These are phyloP conservation scores for Colletotrichum nymphaeae DNA, from an alignment of 2,329 filamentous ascomycete genomes.

Conservation along the genomic window DNA sequence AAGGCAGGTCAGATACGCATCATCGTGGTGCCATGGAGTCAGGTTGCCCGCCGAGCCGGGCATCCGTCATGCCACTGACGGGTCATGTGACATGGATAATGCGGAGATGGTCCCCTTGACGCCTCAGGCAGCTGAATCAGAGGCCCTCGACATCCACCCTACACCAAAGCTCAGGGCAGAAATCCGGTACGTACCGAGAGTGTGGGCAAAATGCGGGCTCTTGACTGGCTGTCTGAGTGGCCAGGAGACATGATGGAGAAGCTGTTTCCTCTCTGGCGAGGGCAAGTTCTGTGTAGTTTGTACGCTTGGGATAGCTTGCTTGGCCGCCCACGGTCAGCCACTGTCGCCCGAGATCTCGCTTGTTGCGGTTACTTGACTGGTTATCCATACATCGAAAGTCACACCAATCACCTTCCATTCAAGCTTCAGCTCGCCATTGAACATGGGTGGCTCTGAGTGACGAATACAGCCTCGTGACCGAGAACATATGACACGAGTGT, in stretches of 20 bases:
- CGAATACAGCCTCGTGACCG: slow-evolving; percentile 28
- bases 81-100: slow-evolving; percentile 23
- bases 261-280: neutral
- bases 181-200: slow-evolving; percentile 9
- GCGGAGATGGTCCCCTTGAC: neutral
- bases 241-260: neutral
- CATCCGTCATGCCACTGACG: slow-evolving; percentile 14
- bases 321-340: neutral
- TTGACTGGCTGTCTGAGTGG: neutral
- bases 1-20: neutral
- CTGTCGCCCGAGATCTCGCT: neutral
- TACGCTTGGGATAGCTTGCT: neutral
- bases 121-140: slow-evolving; percentile 24
- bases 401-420: slow-evolving; percentile 4
- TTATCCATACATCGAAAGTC: neutral
- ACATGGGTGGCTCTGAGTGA: slow-evolving; percentile 14
- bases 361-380: slow-evolving; percentile 9
- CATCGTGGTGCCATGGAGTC: slow-evolving; percentile 11
- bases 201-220: neutral
- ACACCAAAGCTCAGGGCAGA: neutral
- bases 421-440: neutral
- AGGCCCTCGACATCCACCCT: neutral
- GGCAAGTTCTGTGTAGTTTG: neutral
- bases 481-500: slow-evolving; percentile 7
- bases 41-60: slow-evolving; percentile 6